Conservation (phyloP, 164 flowering plant genomes). For the Magnolia kwangsiensis region DNA sequence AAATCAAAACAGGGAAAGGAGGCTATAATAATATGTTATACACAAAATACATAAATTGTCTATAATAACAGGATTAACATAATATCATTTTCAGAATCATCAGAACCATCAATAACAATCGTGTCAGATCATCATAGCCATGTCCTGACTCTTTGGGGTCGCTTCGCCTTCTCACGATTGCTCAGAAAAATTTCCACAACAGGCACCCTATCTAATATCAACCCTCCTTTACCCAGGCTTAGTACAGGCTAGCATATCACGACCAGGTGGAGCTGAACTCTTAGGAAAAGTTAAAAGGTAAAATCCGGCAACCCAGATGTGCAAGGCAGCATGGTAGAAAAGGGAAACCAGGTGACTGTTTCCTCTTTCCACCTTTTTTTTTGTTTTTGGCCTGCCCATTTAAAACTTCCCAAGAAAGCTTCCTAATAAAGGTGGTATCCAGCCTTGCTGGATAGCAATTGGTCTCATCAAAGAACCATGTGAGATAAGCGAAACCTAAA, state of each 20-base stretch:
- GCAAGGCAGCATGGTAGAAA: not conserved
- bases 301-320: not conserved
- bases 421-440: not conserved
- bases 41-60: no score
- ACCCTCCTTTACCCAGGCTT: not conserved
- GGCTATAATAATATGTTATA: no score
- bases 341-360: not conserved
- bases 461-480: not conserved
- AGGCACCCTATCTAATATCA: not conserved
- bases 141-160: not conserved
- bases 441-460: not conserved
- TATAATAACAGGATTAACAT: no score
- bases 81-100: no score
- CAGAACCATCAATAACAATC: no score
- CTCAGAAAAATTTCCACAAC: no score
- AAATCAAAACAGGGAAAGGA: no score
- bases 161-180: not conserved
- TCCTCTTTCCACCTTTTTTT: not conserved
- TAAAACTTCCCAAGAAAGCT: not conserved
- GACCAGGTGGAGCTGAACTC: not conserved
- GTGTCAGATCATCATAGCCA: no score
- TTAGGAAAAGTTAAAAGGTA: not conserved
- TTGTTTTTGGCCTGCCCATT: not conserved
- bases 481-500: not conserved
- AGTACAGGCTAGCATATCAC: not conserved